phyloP scores from a whole-genome alignment of 768 basidiomycete species.

The Thelephora ganbajun region DNA sequence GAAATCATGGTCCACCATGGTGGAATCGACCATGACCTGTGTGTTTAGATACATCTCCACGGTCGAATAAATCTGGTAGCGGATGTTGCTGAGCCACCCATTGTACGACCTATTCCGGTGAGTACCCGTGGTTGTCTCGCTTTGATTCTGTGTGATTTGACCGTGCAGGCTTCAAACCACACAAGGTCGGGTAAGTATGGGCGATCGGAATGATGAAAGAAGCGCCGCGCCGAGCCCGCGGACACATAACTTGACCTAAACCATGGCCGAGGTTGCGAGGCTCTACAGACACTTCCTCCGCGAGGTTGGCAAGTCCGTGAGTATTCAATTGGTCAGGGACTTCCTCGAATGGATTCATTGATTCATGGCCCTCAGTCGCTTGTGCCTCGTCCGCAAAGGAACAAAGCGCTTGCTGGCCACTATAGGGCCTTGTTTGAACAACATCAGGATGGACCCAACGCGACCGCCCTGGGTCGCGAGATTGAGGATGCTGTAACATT shows the following conservation, averaged over 20 bases:
- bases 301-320: slow-evolving; percentile 39
- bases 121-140: background rate
- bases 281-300: slow-evolving; percentile 39
- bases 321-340: slow-evolving; percentile 13
- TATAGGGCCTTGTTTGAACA: background rate
- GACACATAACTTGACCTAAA: slow-evolving; percentile 1
- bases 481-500: slow-evolving; percentile 52
- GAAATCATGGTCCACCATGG: no score
- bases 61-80: no score
- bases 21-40: no score
- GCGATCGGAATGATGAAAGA: no score
- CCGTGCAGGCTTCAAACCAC: background rate
- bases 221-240: background rate
- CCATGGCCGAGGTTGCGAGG: slow-evolving; percentile 10
- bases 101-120: no score
- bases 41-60: no score
- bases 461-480: slow-evolving; percentile 26
- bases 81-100: no score
- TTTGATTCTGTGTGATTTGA: background rate
- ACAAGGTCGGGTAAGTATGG: no score
- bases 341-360: background rate
- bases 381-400: slow-evolving; percentile 21
- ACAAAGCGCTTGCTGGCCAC: slow-evolving; percentile 23
- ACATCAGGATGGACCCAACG: slow-evolving; percentile 1
- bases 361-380: slow-evolving; percentile 20